Conservation (phyloP, 1,284 basidiomycete species). For the Blastosporella zonata region DNA sequence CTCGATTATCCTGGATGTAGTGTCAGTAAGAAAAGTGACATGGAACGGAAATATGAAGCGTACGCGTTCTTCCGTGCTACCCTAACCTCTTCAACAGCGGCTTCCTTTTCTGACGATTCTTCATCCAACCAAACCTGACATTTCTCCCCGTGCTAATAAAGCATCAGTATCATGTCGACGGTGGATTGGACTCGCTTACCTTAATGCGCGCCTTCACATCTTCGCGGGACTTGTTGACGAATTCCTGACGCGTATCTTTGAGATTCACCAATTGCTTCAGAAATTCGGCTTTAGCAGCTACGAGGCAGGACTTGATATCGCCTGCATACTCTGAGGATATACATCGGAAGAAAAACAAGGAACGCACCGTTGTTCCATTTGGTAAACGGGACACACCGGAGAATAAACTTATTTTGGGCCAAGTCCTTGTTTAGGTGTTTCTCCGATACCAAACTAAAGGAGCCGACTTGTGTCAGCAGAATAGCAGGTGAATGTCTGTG, state of each 20-base stretch:
- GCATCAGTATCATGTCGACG: background rate
- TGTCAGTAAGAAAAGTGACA: background rate
- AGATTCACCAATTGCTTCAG: conserved; percentile 11
- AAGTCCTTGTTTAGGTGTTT: conserved; percentile 8
- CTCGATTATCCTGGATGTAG: conserved; percentile 24
- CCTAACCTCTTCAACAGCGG: conserved; percentile 17
- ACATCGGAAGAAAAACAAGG: background rate
- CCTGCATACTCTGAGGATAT: background rate
- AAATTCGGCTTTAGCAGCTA: conserved; percentile 19
- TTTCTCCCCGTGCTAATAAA: conserved; percentile 5
- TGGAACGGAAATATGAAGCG: conserved; percentile 2
- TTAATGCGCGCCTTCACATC: conserved; percentile 12
- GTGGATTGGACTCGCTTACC: conserved; percentile 2
- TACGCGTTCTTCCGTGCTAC: conserved; percentile 16
- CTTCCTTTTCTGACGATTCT: conserved; percentile 4
- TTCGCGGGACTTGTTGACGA: conserved; percentile 11
- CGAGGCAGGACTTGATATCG: conserved; percentile 13
- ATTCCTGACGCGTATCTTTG: conserved; percentile 11
- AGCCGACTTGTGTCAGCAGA: background rate
- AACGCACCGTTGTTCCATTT: conserved; percentile 11
- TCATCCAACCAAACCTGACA: conserved; percentile 14
- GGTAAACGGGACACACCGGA: conserved; percentile 22
- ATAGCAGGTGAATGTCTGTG: background rate
- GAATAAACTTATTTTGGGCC: conserved; percentile 16
- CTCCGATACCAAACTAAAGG: conserved; percentile 8